These are phyloP conservation scores for Flaveria robusta DNA, from an alignment of 129 eudicot genomes.

Conservation along the genomic window DNA sequence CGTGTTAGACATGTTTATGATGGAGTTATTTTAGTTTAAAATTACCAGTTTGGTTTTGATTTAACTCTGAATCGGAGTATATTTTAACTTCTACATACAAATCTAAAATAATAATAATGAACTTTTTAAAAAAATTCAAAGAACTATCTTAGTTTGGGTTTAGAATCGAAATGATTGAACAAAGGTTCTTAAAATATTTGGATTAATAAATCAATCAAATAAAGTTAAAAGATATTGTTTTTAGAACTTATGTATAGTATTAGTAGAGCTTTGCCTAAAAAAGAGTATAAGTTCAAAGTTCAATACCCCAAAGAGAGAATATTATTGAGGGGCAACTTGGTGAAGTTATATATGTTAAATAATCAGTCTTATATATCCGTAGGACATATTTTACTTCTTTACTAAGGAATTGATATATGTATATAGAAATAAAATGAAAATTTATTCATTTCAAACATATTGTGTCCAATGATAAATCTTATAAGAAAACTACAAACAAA, in stretches of 20 bases:
- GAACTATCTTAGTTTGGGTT: neutral
- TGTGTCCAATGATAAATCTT: no score
- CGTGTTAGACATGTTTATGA: neutral
- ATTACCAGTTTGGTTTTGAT: neutral
- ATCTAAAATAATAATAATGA: neutral
- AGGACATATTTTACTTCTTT: constrained; percentile 30
- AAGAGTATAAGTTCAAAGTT: constrained; percentile 33
- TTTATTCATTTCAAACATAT: no score
- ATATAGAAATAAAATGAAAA: no score
- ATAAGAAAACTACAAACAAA: no score
- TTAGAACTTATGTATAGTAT: neutral
- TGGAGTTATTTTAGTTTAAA: no score
- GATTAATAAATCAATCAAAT: neutral
- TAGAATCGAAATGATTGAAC: neutral
- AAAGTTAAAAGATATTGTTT: neutral
- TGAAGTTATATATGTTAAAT: constrained; percentile 15
- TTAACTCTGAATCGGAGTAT: neutral
- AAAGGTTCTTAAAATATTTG: neutral
- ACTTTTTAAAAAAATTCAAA: neutral
- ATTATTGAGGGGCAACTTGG: constrained; percentile 34
- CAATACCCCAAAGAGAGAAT: constrained; percentile 50
- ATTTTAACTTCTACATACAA: neutral
- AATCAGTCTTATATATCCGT: neutral
- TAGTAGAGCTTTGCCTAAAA: neutral
- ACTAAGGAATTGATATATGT: constrained; percentile 18